Base-by-base conservation (phyloP, 331 rosid species). In the Quercus tomentella region DNA sequence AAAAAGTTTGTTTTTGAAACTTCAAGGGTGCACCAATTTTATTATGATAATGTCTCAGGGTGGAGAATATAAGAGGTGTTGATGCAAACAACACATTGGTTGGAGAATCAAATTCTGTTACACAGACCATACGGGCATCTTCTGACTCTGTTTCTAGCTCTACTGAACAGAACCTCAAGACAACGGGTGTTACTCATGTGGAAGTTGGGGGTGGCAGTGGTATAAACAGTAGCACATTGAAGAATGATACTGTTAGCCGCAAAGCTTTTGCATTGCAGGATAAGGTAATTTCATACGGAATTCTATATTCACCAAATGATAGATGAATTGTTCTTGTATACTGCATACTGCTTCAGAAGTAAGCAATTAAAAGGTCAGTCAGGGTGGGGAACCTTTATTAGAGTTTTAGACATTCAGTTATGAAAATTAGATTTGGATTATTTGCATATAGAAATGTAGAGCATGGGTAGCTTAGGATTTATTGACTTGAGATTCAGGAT, bases 211-310 rank as follows among this genome's bases (percentile, higher is more conserved):
- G 71, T 72, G 84, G 83, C 77, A 77, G 76, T 76, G 81, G 70
- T 76, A 69, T 78, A 41, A 65, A 78, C 72, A 78, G 72, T 35
- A 74, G 85, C 82, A 77, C 85, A 16, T 66, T 83, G 84, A 91
- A 79, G 83, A 85, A 43, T 79, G 97, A 96, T 90, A 86, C 97
- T 20, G 92, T 84, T 69, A 77, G 81, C 86, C 84, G 89, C 81
- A 96, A 89, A 82, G 85, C 97, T 79, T 96, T 96, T 88, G 94
- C 99, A 21, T 81, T 93, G 84, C 99, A 96, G 85, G 99, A 96
- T 76, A 96, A 96, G 98, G 99, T 96, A 89, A 63, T 75, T 70
- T 65, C 43, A 21, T 70, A 23, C 74, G 84, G 57, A 58, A 75
- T 37, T 82, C 15, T 56, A 4, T 80, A 37, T 60, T 68, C 54